Evolutionary conservation across 2,329 filamentous ascomycete species (phyloP).

Genomic region (Hypoxylon sp.): DNA sequence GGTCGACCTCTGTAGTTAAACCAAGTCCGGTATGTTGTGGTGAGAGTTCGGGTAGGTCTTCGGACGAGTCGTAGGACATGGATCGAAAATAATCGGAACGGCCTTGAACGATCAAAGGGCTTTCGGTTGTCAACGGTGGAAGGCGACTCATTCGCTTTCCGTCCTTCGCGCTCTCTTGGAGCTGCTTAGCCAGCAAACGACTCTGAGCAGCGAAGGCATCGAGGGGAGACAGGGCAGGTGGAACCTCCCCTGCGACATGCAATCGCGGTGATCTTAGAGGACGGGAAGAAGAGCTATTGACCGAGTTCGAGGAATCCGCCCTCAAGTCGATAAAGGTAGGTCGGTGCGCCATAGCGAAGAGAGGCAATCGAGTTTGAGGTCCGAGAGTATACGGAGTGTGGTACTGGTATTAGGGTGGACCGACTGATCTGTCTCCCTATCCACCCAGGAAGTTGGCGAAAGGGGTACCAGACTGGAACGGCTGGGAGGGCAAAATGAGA

Average conservation of each 20-base stretch:
- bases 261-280: conserved; percentile 78
- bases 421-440: conserved; percentile 14
- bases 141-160: conserved; percentile 87
- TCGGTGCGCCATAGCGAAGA: conserved; percentile 63
- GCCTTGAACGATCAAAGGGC: conserved; percentile 79
- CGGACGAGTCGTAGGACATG: conserved; percentile 71
- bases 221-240: conserved; percentile 90
- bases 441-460: neutral
- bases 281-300: conserved; percentile 58
- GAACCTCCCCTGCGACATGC: conserved; percentile 82
- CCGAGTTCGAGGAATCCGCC: conserved; percentile 66
- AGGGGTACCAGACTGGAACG: conserved; percentile 11
- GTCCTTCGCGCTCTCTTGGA: conserved; percentile 80
- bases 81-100: conserved; percentile 86
- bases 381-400: neutral
- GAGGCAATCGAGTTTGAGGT: conserved; percentile 7
- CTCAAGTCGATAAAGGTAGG: conserved; percentile 71
- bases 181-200: conserved; percentile 84
- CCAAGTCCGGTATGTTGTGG: conserved; percentile 58
- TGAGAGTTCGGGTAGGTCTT: conserved; percentile 57
- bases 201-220: conserved; percentile 96
- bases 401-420: conserved; percentile 5
- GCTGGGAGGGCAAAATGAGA: conserved; percentile 5
- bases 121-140: conserved; percentile 83
- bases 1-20: conserved; percentile 67